Evolutionary conservation across 2,329 filamentous ascomycete species (phyloP).

Genomic region (Rutstroemia sydowiana): DNA sequence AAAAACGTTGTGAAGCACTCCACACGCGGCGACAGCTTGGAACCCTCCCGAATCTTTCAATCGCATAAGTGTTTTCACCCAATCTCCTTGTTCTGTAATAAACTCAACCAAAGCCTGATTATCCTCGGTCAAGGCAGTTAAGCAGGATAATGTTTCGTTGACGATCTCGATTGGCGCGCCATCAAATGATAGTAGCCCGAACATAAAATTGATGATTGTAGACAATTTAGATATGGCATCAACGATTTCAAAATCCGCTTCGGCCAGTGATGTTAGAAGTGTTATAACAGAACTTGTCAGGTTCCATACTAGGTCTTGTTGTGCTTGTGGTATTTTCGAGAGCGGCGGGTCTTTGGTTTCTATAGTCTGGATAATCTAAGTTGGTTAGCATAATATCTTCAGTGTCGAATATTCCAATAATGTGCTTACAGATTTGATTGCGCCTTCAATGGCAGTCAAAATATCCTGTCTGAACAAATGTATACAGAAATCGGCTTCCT

Average conservation of each 20-base stretch:
- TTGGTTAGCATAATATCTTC: conserved; percentile 7
- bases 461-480: conserved; percentile 57
- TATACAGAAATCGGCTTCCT: conserved; percentile 59
- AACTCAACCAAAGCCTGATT: conserved; percentile 45
- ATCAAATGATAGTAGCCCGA: conserved; percentile 41
- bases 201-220: conserved; percentile 46
- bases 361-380: conserved; percentile 26
- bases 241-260: conserved; percentile 54
- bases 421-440: conserved; percentile 42
- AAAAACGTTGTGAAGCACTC: conserved; percentile 57
- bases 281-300: conserved; percentile 47
- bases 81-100: conserved; percentile 44
- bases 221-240: conserved; percentile 44
- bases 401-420: neutral
- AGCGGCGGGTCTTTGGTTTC: conserved; percentile 35
- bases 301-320: conserved; percentile 46
- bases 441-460: conserved; percentile 52
- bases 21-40: conserved; percentile 49
- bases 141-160: conserved; percentile 45
- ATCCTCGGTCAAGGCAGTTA: conserved; percentile 54
- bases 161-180: conserved; percentile 32
- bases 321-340: conserved; percentile 42
- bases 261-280: conserved; percentile 46
- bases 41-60: conserved; percentile 42
- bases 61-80: conserved; percentile 42